Conservation (phyloP, 1,139 yeast species). For the Geotrichum siamense region DNA sequence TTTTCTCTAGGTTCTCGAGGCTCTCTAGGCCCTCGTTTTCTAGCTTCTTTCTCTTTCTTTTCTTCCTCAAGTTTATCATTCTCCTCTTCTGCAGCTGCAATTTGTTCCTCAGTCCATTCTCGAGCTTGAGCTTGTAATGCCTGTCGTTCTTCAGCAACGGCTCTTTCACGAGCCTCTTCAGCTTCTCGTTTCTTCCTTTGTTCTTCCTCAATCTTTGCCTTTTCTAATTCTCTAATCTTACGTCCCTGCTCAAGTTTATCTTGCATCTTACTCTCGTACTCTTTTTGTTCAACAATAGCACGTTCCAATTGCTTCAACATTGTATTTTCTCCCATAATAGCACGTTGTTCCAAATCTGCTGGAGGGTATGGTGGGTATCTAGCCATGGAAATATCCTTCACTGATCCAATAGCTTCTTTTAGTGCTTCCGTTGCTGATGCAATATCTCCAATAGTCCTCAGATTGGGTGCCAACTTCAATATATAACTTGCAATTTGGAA, state of each 20-base stretch:
- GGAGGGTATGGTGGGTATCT: conserved; percentile 66
- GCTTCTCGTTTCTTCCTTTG: conserved; percentile 29
- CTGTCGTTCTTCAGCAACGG: conserved; percentile 59
- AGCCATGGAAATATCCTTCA: conserved; percentile 55
- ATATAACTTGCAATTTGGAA: conserved; percentile 83
- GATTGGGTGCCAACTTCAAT: conserved; percentile 53
- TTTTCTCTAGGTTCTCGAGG: conserved; percentile 11
- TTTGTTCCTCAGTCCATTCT: conserved; percentile 57
- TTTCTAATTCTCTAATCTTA: conserved; percentile 55
- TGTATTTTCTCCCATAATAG: conserved; percentile 73
- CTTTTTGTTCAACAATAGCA: conserved; percentile 65
- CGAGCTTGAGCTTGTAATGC: conserved; percentile 74
- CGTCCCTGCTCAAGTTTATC: conserved; percentile 68
- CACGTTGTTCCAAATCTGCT: conserved; percentile 76
- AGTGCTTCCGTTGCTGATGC: conserved; percentile 52
- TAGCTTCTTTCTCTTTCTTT: conserved; percentile 17
- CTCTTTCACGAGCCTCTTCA: conserved; percentile 40
- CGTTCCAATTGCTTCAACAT: conserved; percentile 64
- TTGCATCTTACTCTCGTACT: conserved; percentile 51
- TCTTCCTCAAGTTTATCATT: conserved; percentile 23
- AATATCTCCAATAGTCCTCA: conserved; percentile 58
- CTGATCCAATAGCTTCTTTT: conserved; percentile 52
- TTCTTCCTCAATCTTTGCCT: conserved; percentile 39
- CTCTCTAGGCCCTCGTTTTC: conserved; percentile 18
- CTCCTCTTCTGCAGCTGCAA: conserved; percentile 25